Evolutionary conservation across 2,329 filamentous ascomycete species (phyloP).

Genomic region (Calonectria hongkongensis): DNA sequence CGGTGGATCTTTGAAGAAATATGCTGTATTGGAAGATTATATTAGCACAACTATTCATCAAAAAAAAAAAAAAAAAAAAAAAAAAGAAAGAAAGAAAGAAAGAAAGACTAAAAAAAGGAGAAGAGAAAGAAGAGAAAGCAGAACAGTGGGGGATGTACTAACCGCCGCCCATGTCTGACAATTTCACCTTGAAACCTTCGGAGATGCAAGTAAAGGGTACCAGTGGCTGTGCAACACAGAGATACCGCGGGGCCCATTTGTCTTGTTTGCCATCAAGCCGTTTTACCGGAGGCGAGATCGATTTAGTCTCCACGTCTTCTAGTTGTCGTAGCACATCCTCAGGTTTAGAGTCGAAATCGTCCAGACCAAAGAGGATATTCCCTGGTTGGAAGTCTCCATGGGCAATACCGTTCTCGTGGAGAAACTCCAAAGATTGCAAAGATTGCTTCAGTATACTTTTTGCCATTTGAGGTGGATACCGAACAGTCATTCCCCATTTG

Average conservation of each 20-base stretch:
- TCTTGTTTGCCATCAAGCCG: not conserved
- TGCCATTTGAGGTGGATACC: not conserved
- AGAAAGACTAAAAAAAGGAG: too few relatives aligned
- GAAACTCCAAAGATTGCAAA: not conserved
- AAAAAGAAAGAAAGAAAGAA: not conserved
- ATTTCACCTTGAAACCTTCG: not conserved
- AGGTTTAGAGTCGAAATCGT: not conserved
- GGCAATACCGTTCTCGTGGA: not conserved
- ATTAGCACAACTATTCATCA: not conserved
- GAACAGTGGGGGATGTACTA: too few relatives aligned
- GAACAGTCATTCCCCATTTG: not conserved
- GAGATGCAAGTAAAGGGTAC: not conserved
- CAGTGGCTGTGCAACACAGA: not conserved
- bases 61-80: too few relatives aligned
- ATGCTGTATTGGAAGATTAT: not conserved
- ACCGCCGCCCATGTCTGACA: constrained; percentile 1
- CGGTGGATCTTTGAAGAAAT: not conserved
- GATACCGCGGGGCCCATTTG: not conserved
- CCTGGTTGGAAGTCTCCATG: constrained; percentile 5
- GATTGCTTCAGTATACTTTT: constrained; percentile 3
- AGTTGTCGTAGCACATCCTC: not conserved
- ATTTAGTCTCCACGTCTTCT: not conserved
- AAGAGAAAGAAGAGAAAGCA: too few relatives aligned
- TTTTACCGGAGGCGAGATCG: not conserved
- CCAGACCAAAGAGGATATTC: not conserved